Conservation (phyloP, 352 stramenopile species). For the Globisporangium parvum region DNA sequence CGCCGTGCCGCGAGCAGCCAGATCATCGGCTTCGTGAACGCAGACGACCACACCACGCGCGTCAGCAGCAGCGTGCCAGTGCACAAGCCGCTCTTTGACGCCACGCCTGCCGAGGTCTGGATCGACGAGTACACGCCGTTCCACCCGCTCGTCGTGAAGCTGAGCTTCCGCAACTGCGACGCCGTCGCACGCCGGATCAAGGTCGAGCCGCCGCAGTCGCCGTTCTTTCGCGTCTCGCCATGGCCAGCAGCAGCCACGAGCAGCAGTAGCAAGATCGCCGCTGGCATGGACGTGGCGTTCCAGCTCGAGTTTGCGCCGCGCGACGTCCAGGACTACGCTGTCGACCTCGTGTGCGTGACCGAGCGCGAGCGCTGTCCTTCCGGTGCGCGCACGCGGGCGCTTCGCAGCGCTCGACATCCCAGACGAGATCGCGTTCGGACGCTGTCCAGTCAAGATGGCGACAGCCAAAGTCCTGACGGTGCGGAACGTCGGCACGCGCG, state of each 20-base stretch:
- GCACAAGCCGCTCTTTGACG: constrained; percentile 85
- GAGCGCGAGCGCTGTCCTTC: constrained; percentile 93
- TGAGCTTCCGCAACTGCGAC: constrained; percentile 92
- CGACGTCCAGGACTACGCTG: constrained; percentile 82
- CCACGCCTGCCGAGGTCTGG: constrained; percentile 73
- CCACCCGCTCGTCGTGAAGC: constrained; percentile 63
- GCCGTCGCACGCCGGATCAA: constrained; percentile 86
- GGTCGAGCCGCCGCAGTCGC: constrained; percentile 78
- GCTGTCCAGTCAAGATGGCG: constrained; percentile 83
- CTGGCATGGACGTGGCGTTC: constrained; percentile 93
- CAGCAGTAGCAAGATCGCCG: constrained; percentile 74
- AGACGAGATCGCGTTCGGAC: constrained; percentile 84
- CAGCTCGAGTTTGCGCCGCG: constrained; percentile 89
- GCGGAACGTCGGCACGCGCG: constrained; percentile 83
- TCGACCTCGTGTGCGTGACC: constrained; percentile 91
- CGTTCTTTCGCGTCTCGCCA: constrained; percentile 80
- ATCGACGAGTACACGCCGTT: constrained; percentile 93
- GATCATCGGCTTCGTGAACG: constrained; percentile 66
- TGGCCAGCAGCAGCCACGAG: constrained; percentile 10
- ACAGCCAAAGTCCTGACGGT: constrained; percentile 81
- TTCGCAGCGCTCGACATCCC: constrained; percentile 87
- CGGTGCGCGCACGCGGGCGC: constrained; percentile 78
- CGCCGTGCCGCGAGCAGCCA: constrained; percentile 23
- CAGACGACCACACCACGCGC: constrained; percentile 61
- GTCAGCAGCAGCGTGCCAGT: constrained; percentile 68